Evolutionary conservation across 1,284 basidiomycete species (phyloP), one percentile per base, ranked within the genome.

Genomic region (Cerioporus squamosus): DNA sequence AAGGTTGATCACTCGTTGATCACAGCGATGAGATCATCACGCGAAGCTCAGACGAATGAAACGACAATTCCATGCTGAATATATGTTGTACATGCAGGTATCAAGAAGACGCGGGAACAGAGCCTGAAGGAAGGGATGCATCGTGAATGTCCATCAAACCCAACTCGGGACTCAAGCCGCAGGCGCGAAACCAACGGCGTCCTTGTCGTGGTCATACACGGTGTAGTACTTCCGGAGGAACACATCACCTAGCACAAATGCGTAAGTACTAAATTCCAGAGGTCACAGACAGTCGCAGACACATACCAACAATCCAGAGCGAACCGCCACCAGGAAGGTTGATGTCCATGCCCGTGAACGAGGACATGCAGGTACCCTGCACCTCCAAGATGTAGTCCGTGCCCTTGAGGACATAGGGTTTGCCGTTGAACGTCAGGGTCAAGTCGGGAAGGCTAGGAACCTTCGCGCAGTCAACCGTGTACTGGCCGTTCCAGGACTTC

Each of bases 401-500:
- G 47, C 87, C 91, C 74, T 88, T 87, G 68, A 98, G 79, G 9
- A 88, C 79, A 79, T 93, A 98, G 8, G 85, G 74, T 73, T 91
- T 87, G 71, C 92, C 93, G 62, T 81, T 85, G 67, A 98, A 95
- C 73, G 81, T 85, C 81, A 99, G 91, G 3, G 90, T 81, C 57
- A 99, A 82, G 12, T 93, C 87, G n/a, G 97, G 97, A 33, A 99
- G 84, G 43, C 72, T 74, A 22, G 93, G 81, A 62, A 99, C 89
- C 72, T 86, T 94, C 61, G 84, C 78, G 73, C 97, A 99, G 67
- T 97, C 94, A 61, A 99, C 82, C 14, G 87, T 89, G 75, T 97
- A 97, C 77, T 97, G 95, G 42, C 95, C 95, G 69, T 91, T 96
- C 95, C 95, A 97, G 1, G 90, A 87, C 74, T 91, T 94, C 75